These are phyloP conservation scores for Globisporangium paroecandrum DNA, from an alignment of 352 stramenopile species.

Conservation along the genomic window DNA sequence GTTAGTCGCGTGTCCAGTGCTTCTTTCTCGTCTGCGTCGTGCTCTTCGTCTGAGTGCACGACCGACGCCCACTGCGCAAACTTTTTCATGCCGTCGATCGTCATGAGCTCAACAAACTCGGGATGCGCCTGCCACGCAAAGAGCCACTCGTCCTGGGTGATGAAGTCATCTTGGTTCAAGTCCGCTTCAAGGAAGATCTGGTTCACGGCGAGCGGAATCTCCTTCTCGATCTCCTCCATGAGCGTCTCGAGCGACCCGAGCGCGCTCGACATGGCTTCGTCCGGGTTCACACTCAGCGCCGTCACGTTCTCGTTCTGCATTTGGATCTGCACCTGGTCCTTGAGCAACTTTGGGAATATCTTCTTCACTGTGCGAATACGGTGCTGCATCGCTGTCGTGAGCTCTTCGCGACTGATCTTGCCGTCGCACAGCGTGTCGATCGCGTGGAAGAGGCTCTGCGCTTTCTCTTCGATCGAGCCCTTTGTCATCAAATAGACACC, in stretches of 20 bases:
- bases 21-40: conserved; percentile 31
- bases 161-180: conserved; percentile 76
- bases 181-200: conserved; percentile 80
- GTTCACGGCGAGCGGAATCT: conserved; percentile 81
- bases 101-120: conserved; percentile 82
- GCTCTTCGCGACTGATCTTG: conserved; percentile 76
- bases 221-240: conserved; percentile 77
- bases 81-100: conserved; percentile 84
- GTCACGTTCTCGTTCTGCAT: conserved; percentile 43
- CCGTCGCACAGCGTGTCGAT: conserved; percentile 65
- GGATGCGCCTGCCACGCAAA: conserved; percentile 75
- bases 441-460: conserved; percentile 68
- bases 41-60: conserved; percentile 31
- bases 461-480: conserved; percentile 76
- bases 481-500: conserved; percentile 82
- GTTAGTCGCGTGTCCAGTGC: conserved; percentile 49
- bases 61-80: conserved; percentile 75
- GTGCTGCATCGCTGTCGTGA: conserved; percentile 62
- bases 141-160: conserved; percentile 79
- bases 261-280: conserved; percentile 52
- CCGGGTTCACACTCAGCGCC: conserved; percentile 30
- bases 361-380: conserved; percentile 69
- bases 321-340: conserved; percentile 68
- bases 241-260: conserved; percentile 59
- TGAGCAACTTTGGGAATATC: conserved; percentile 71